Base-by-base conservation (phyloP, 1,284 basidiomycete species). In the Heterobasidion parviporum region DNA sequence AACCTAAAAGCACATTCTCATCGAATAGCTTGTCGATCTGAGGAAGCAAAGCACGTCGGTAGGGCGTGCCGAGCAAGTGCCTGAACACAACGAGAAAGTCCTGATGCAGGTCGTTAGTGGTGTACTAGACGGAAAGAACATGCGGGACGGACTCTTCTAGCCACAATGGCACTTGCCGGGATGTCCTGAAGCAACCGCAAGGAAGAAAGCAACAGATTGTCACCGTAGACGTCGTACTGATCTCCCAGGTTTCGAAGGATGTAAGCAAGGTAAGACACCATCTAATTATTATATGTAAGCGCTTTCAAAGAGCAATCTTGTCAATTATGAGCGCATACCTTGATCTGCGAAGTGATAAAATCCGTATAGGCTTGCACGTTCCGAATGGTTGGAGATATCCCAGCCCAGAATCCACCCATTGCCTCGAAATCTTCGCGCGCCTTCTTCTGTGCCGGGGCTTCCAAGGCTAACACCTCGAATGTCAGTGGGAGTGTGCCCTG, bases 51-150 rank as follows among this genome's bases (percentile, higher is more conserved):
- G 88, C 88, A 43, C 85, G 81, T 51, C 94, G 81, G 65, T 94
- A 87, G 34, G 89, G 83, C 33, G 89, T 90, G 8, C 83, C 85
- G 59, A 96, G 81, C 38, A 99, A 82, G 71, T 99, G 96, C 18
- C 97, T 85, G 50, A 96, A 89, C 2, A 96, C 94, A 10, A 96
- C 87, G 70, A 98, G 84, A 45, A 99, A 76, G 70, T 99, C 97
- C 89, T 95, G 33, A 56, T 56, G 43, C 48, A 8, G 51, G 46
- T 50, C 18, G 44, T 56, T 58, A n/a, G 56, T 16, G 49, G 38
- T 33, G 50, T 43, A 33, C 34, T 14, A 36, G 32, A 51, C 4
- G 18, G 14, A 54, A 10, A 55, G 26, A 43, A 36, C 14, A 34
- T 12, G n/a, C 45, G 10, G 16, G 32, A 52, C 68, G 56, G 55